Conservation (phyloP, 495 filamentous ascomycete species). For the Pyronema domesticum region DNA sequence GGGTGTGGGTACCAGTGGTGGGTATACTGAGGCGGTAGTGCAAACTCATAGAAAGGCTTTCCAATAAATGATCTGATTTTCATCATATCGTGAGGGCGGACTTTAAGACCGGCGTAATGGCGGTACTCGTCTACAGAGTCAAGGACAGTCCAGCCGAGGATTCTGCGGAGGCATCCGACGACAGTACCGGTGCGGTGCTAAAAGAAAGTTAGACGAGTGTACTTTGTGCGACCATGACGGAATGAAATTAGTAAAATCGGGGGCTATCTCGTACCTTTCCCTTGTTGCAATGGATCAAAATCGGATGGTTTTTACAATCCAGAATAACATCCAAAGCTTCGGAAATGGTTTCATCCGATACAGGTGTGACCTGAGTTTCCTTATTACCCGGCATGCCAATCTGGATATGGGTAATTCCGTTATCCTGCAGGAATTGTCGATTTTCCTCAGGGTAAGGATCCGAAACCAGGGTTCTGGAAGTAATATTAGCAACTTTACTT, state of each 20-base stretch:
- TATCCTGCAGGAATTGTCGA: constrained; percentile 39
- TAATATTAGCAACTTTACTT: constrained; percentile 1
- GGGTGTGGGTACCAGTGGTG: neutral
- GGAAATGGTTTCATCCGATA: constrained; percentile 44
- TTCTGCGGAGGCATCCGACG: constrained; percentile 50
- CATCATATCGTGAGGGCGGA: constrained; percentile 33
- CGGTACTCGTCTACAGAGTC: constrained; percentile 47
- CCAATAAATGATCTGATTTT: constrained; percentile 31
- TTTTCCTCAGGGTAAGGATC: constrained; percentile 43
- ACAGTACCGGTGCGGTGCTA: constrained; percentile 75
- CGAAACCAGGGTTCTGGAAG: constrained; percentile 51
- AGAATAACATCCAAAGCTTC: constrained; percentile 46
- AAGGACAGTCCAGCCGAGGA: constrained; percentile 38
- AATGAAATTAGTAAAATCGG: neutral
- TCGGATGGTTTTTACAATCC: constrained; percentile 48
- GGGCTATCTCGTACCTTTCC: constrained; percentile 41
- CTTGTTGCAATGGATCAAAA: constrained; percentile 78
- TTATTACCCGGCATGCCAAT: constrained; percentile 66
- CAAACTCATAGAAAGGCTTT: constrained; percentile 18
- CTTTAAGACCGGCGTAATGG: constrained; percentile 47
- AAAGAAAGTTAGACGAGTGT: neutral
- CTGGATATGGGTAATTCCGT: constrained; percentile 46
- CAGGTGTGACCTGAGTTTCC: constrained; percentile 26
- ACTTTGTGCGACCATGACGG: neutral
- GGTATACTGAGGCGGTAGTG: neutral